These are phyloP conservation scores for Paraphoma sp. DNA, from an alignment of 2,329 filamentous ascomycete genomes.

Conservation along the genomic window DNA sequence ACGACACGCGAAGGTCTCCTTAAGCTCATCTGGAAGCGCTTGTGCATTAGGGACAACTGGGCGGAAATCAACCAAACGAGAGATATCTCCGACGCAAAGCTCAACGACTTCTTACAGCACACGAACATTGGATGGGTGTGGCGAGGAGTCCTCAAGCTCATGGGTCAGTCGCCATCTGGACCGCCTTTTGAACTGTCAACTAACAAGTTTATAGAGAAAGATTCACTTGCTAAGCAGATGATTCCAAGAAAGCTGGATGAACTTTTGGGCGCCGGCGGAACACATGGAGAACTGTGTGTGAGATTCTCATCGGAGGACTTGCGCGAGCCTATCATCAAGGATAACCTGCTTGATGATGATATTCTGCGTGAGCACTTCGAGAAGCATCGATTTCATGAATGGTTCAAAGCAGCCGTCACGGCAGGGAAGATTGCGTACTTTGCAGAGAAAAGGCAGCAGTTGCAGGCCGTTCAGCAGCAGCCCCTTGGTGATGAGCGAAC, in stretches of 20 bases:
- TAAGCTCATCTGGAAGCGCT: slow-evolving; percentile 84
- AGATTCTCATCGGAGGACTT: slow-evolving; percentile 63
- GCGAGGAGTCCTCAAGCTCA: slow-evolving; percentile 64
- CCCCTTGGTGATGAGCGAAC: background rate
- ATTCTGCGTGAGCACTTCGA: slow-evolving; percentile 69
- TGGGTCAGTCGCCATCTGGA: slow-evolving; percentile 58
- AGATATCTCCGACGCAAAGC: slow-evolving; percentile 72
- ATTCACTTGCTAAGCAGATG: slow-evolving; percentile 17
- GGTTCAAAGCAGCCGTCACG: slow-evolving; percentile 60
- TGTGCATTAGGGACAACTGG: slow-evolving; percentile 88
- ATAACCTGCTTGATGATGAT: slow-evolving; percentile 76
- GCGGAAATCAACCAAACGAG: slow-evolving; percentile 76
- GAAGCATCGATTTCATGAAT: slow-evolving; percentile 72
- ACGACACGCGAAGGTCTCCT: slow-evolving; percentile 56
- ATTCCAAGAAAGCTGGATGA: slow-evolving; percentile 29
- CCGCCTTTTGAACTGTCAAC: background rate
- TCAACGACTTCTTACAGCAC: slow-evolving; percentile 63
- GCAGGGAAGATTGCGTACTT: slow-evolving; percentile 45
- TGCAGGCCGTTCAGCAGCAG: slow-evolving; percentile 22
- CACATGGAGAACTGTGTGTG: slow-evolving; percentile 64
- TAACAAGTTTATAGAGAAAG: slow-evolving; percentile 18
- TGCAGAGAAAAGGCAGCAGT: slow-evolving; percentile 16
- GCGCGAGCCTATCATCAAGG: slow-evolving; percentile 70
- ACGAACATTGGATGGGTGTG: slow-evolving; percentile 75
- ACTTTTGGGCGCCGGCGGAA: slow-evolving; percentile 56